These are phyloP conservation scores for Lepraria neglecta DNA, from an alignment of 495 filamentous ascomycete species.

Conservation along the genomic window DNA sequence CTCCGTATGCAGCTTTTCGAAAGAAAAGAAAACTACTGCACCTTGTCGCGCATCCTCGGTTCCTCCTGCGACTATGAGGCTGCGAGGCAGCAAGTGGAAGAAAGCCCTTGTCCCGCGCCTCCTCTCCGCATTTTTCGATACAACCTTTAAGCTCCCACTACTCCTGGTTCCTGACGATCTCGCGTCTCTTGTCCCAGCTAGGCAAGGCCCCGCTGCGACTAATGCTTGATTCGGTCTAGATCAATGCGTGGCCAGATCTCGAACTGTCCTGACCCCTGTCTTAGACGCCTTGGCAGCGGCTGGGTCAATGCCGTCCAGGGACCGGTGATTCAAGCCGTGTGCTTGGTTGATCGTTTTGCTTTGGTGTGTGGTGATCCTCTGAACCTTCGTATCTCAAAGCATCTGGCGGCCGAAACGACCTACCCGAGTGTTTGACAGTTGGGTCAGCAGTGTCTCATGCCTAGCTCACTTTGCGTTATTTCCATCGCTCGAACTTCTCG, in stretches of 20 bases:
- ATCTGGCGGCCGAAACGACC: background rate
- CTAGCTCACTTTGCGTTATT: background rate
- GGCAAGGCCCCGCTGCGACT: background rate
- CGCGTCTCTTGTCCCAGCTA: background rate
- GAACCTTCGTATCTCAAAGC: background rate
- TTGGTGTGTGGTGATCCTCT: background rate
- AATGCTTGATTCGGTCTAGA: too few relatives aligned
- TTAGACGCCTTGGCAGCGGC: constrained; percentile 8
- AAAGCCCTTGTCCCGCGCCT: constrained; percentile 9
- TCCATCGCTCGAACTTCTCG: background rate
- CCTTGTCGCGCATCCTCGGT: constrained; percentile 7
- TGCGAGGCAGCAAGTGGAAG: background rate
- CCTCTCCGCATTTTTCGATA: constrained; percentile 15
- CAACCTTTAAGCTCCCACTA: background rate
- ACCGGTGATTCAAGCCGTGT: constrained; percentile 1
- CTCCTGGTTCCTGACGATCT: constrained; percentile 18
- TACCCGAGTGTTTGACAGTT: background rate
- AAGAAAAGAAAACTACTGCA: background rate
- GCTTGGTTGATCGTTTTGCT: background rate
- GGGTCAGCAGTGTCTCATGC: background rate
- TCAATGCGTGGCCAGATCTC: constrained; percentile 12
- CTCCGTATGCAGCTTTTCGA: constrained; percentile 1
- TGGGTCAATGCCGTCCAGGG: background rate
- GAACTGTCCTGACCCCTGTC: background rate
- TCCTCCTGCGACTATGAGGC: constrained; percentile 7